These are phyloP conservation scores for Globisporangium middletonii DNA, from an alignment of 352 stramenopile genomes.

Conservation along the genomic window DNA sequence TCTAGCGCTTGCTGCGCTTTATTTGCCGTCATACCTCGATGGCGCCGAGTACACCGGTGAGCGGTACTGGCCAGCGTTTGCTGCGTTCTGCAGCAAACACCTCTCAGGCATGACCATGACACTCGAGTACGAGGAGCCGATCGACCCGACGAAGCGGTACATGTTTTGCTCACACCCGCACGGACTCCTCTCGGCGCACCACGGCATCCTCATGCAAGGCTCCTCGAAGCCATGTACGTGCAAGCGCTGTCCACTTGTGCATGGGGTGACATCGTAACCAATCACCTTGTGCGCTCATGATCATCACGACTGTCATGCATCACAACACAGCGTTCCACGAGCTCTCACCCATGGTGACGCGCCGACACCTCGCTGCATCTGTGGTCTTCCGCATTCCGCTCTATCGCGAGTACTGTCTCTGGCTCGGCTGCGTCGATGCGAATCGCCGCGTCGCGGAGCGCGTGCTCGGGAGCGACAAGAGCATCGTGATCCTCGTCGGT, in stretches of 20 bases:
- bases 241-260: not conserved
- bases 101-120: conserved; percentile 40
- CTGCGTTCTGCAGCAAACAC: conserved; percentile 23
- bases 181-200: conserved; percentile 61
- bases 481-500: conserved; percentile 73
- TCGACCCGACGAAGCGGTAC: conserved; percentile 60
- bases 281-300: not conserved
- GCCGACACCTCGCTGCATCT: conserved; percentile 62
- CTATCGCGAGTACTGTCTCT: conserved; percentile 74
- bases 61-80: conserved; percentile 54
- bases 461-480: conserved; percentile 63
- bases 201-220: conserved; percentile 56
- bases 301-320: conserved; percentile 1
- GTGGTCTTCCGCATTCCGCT: conserved; percentile 73
- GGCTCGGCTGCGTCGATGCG: conserved; percentile 73
- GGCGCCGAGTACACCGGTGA: conserved; percentile 50
- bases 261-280: not conserved
- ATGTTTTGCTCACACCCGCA: conserved; percentile 80
- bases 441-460: conserved; percentile 51
- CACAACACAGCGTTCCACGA: conserved; percentile 53
- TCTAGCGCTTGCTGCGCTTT: conserved; percentile 23
- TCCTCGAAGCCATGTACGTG: conserved; percentile 49
- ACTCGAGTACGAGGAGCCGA: conserved; percentile 61
- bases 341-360: conserved; percentile 48
- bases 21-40: conserved; percentile 56